phyloP scores from a whole-genome alignment of 805 yeast genomes.

The Komagataella kurtzmanii region DNA sequence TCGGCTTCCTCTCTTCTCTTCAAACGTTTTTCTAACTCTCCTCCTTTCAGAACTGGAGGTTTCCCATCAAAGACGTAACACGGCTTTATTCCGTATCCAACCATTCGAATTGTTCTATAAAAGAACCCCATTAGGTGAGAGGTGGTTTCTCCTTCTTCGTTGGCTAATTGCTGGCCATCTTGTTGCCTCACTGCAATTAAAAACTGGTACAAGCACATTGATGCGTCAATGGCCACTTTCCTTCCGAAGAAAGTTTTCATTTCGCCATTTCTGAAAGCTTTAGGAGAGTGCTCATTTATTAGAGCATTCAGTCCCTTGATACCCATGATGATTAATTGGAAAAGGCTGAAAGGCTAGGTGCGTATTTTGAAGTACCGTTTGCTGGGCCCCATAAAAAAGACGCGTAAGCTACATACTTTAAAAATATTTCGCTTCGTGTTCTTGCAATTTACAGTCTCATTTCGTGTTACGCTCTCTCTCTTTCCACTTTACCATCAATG shows the following conservation, averaged over 20 bases:
- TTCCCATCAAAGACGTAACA: slow-evolving; percentile 95
- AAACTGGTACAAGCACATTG: slow-evolving; percentile 94
- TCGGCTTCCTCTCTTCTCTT: slow-evolving; percentile 75
- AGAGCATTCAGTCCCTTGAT: slow-evolving; percentile 69
- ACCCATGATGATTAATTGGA: slow-evolving; percentile 14
- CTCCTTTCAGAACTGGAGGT: slow-evolving; percentile 90
- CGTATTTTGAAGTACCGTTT: not conserved
- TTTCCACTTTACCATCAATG: slow-evolving; percentile 6
- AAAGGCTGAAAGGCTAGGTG: not conserved
- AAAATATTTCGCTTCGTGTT: not conserved
- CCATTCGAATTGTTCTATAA: slow-evolving; percentile 81
- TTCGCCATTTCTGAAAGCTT: slow-evolving; percentile 62
- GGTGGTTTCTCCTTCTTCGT: slow-evolving; percentile 82
- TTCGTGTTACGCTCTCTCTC: not conserved
- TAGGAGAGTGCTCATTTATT: slow-evolving; percentile 81
- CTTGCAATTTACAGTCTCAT: not conserved
- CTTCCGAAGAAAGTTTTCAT: slow-evolving; percentile 83
- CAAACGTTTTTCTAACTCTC: slow-evolving; percentile 80
- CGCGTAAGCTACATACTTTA: not conserved
- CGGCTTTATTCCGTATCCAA: slow-evolving; percentile 91
- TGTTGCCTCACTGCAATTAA: slow-evolving; percentile 92
- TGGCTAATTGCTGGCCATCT: slow-evolving; percentile 88
- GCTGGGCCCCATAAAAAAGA: not conserved
- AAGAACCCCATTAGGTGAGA: slow-evolving; percentile 95
- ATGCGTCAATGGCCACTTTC: slow-evolving; percentile 94